Evolutionary conservation across 495 filamentous ascomycete species (phyloP), one percentile per base, ranked within the genome.

Genomic region (Lasiosphaeria hispida): DNA sequence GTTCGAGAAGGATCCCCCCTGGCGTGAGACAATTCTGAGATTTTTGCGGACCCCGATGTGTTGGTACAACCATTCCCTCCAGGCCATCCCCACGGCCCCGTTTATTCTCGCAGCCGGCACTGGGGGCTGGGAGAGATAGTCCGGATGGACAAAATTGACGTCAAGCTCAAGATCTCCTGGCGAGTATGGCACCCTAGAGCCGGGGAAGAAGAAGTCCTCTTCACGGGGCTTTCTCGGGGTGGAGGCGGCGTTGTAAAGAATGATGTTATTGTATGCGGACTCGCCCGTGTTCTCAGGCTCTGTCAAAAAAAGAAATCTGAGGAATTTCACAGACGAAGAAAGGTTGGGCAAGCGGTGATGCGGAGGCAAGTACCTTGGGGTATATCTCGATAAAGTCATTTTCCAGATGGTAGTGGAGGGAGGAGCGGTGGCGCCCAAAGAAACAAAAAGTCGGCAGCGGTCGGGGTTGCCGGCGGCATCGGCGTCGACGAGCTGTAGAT

Each of bases 371-470:
- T n/a, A n/a, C n/a, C n/a, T n/a, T n/a, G n/a, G n/a, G n/a, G n/a
- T n/a, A n/a, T n/a, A n/a, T n/a, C n/a, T n/a, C n/a, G n/a, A n/a
- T n/a, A n/a, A n/a, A n/a, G n/a, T n/a, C n/a, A n/a, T n/a, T n/a
- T n/a, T n/a, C n/a, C n/a, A n/a, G n/a, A n/a, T n/a, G n/a, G n/a
- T n/a, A n/a, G n/a, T n/a, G n/a, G n/a, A n/a, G n/a, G n/a, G n/a
- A n/a, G n/a, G n/a, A n/a, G n/a, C n/a, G n/a, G n/a, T 34, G 4
- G 62, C 63, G 11, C 66, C 71, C 1, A 73, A 53, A 9, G 60
- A 7, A 9, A n/a, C 17, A 53, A 75, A 73, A 1, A 75, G 40
- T 3, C 30, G 1, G 30, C 47, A 62, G 11, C 72, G 57, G 4
- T 63, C 48, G 1, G 49, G 42, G 13, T 61, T 35, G 14, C 35